Base-by-base conservation (phyloP, 1,139 yeast genomes). In the Hemisphaericaspora xylanilytica region DNA sequence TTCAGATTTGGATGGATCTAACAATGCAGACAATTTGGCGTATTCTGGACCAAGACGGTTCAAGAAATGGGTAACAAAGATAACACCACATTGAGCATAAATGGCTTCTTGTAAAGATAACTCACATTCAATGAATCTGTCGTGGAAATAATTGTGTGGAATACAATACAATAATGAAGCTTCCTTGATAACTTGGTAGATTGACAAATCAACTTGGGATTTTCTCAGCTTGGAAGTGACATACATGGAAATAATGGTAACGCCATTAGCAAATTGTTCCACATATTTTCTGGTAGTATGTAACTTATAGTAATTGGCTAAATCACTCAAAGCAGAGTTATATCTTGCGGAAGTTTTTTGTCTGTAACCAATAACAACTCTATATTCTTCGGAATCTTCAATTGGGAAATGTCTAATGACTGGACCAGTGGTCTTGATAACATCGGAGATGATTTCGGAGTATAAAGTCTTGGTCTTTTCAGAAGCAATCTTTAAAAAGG, bases 1-100 rank as follows among this genome's bases (percentile, higher is more conserved):
- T 39, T 78, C 67, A 43, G 80, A 74, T 57, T 77, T 75, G 35
- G 75, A 65, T 22, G 80, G 67, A 46, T 84, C 86, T 43, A 90
- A 75, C 43, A 88, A 67, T 33, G 75, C 68, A 43, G 78, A 64
- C 55, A 92, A 73, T 39, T 88, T 76, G 49, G 75, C 80, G 63
- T 86, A 92, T 63, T 90, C 97, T 2, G 92, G 81, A 21, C 98
- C 98, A 55, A 92, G 75, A 57, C 98, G 78, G 69, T 92, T 92
- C 62, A 92, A 77, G 67, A 92, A 92, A 63, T 92, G 97, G 35
- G 95, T 84, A 37, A 88, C 95, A 57, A 92, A 92, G 45, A 89
- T 86, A 39, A 87, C 86, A 51, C 92, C 96, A 57, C 89, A 85
- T 63, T 92, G 97, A 32, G 97, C 95, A 60, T 92, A 92, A 46